A percentile compares a stretch with the other conserved stretches of the same genome.
Evolutionary conservation across 345 rosid species (phyloP).

Genomic region (Pistacia atlantica): DNA sequence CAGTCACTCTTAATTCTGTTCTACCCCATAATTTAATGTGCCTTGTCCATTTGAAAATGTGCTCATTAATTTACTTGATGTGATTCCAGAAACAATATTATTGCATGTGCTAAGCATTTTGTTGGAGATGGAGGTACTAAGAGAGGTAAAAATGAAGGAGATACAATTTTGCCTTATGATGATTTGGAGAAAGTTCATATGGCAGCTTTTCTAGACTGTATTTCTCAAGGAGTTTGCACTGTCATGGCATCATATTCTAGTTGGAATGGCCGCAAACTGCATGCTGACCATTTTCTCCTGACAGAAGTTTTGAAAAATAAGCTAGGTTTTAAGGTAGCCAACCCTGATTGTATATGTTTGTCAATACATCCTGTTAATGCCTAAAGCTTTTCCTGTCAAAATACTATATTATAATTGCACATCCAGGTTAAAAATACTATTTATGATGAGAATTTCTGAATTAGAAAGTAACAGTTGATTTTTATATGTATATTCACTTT

Average conservation of each 20-base stretch:
- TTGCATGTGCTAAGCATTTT: constrained; percentile 94
- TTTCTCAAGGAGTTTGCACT: constrained; percentile 73
- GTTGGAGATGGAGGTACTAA: constrained; percentile 95
- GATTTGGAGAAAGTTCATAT: constrained; percentile 73
- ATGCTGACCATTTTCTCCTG: constrained; percentile 65
- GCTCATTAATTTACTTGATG: constrained; percentile 23
- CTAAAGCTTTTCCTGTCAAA: not conserved
- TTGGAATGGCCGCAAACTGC: constrained; percentile 79
- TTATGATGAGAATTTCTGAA: not conserved
- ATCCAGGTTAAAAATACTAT: not conserved
- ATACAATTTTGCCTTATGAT: constrained; percentile 56
- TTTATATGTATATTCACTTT: not conserved
- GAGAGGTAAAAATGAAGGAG: constrained; percentile 73
- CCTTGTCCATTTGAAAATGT: not conserved
- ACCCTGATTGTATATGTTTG: not conserved
- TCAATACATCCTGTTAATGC: not conserved
- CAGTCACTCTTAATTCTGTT: not conserved
- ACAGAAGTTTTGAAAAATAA: constrained; percentile 69
- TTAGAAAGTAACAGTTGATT: not conserved
- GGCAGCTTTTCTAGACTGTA: constrained; percentile 70
- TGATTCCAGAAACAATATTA: constrained; percentile 58
- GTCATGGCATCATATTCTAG: constrained; percentile 84
- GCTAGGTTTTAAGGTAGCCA: constrained; percentile 74
- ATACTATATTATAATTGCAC: not conserved
- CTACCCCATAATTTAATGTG: not conserved